Evolutionary conservation across 1,139 yeast species (phyloP), one percentile per base, ranked within the genome.

Genomic region (Geotrichum candidum): DNA sequence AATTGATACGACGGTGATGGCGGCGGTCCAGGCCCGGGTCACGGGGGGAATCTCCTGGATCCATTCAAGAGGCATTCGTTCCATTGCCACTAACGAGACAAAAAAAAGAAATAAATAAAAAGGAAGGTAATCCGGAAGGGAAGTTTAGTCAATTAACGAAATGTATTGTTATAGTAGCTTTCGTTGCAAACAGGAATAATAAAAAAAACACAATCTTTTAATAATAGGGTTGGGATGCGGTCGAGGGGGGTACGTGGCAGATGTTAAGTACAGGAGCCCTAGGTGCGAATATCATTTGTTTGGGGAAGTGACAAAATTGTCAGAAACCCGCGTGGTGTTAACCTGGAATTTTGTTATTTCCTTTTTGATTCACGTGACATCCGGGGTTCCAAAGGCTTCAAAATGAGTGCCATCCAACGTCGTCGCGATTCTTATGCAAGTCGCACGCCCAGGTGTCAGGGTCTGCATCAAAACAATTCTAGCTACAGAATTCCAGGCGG

Each of bases 321-420:
- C 33, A 29, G 33, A 29, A 29, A 29, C 33, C 7, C 33, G 33
- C 2, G 33, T 29, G 33, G 33, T 29, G 33, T 29, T 29, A 4
- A 29, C 33, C 9, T 29, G 33, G 1, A 6, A 29, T 29, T 27
- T 29, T 29, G 33, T 9, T 29, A 29, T 29, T 29, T 29, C 4
- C 33, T 29, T 29, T 29, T 29, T 29, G 33, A 29, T 29, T 29
- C 33, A 29, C 33, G 33, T 29, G 33, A 29, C 33, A 4, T 2
- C 31, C 31, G 2, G 64, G 64, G n/a, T 88, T 72, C 87, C 90
- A 72, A 85, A 86, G 0, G 88, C 90, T 69, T 86, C 90, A 69
- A 85, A 84, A 76, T 80, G 18, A 86, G 68, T 77, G 86, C 85
- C 87, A 87, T 0, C 81, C 83, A 57, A 79, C 73, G 2, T 72